Base-by-base conservation (phyloP, 176 grass and related monocot genomes). In the Rhynchospora breviuscula region DNA sequence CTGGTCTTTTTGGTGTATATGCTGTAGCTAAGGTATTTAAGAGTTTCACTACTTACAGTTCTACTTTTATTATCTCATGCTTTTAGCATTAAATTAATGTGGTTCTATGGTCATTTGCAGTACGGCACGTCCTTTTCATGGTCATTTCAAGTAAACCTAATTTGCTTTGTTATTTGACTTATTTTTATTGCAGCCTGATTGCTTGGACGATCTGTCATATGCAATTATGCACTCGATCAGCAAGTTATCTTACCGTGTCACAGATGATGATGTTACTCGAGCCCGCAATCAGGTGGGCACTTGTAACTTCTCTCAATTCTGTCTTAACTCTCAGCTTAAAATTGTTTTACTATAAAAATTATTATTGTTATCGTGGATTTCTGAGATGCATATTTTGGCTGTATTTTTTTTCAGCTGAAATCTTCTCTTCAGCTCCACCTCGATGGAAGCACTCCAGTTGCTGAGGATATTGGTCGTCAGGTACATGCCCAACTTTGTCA, bases 381-480 rank as follows among this genome's bases (percentile, higher is more conserved):
- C 26, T 29, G 26, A 29, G 26, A 29, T 29, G 1, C 26, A 29
- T 29, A 29, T 29, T 8, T 33, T 17, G 13, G 7, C 23, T 13
- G 13, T 57, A 56, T 57, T 57, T 78, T 56, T 77, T 91, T 86
- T 89, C 97, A 99, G 97, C 88, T 99, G 71, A 99, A 96, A 90
- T 96, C 97, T 87, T 99, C 93, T 45, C 77, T 99, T 84, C 97
- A 90, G 91, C 91, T 99, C 54, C 93, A 99, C 73, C 91, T 99
- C 47, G 97, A 99, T 88, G 97, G 93, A 78, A 89, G 88, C 48
- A 96, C 92, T 48, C 88, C 93, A 75, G 91, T 93, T 85, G 97
- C 86, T 59, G 97, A 99, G 89, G 97, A 99, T 83, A 96, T 99
- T 69, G 97, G 97, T 10, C 93, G 93, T 67, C 97, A 99, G 93